These are phyloP conservation scores for Colletotrichum tanaceti DNA, from an alignment of 2,329 filamentous ascomycete species.

Conservation along the genomic window DNA sequence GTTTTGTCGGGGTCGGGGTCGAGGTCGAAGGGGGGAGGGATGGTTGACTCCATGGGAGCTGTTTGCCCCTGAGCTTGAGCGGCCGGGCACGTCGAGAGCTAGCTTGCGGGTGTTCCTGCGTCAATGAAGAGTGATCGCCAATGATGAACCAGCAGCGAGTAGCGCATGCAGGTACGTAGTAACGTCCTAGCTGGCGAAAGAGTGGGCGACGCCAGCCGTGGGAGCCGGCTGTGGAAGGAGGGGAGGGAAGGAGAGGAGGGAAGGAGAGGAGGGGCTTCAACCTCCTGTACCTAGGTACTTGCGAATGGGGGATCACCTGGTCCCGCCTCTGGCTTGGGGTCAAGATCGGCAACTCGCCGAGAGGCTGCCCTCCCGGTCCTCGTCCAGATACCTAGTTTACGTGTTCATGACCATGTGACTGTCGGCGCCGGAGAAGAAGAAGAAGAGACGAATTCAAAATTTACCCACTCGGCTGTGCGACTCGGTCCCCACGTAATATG, in stretches of 20 bases:
- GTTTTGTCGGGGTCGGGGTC: background rate
- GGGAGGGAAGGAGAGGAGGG: background rate
- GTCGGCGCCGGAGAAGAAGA: background rate
- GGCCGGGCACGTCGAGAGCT: background rate
- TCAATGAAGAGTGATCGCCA: background rate
- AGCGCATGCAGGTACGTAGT: background rate
- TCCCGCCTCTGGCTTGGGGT: background rate
- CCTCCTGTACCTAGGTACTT: background rate
- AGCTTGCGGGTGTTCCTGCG: background rate
- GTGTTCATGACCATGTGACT: background rate
- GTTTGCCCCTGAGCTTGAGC: background rate
- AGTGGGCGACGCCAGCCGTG: slow-evolving; percentile 18
- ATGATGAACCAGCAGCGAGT: background rate
- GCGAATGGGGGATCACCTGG: background rate
- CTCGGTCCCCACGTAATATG: background rate
- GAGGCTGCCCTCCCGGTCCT: slow-evolving; percentile 3
- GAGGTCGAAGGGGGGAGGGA: too few species aligned
- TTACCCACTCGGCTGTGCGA: slow-evolving; percentile 10
- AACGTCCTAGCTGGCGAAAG: background rate
- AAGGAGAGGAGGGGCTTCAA: too few species aligned
- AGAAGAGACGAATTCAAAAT: slow-evolving; percentile 5
- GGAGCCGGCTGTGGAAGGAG: background rate
- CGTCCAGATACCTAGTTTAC: background rate
- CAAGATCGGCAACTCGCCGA: slow-evolving; percentile 6
- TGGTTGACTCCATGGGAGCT: too few species aligned